Evolutionary conservation across 345 rosid genomes (phyloP).

Genomic region (Nasturtium officinale): DNA sequence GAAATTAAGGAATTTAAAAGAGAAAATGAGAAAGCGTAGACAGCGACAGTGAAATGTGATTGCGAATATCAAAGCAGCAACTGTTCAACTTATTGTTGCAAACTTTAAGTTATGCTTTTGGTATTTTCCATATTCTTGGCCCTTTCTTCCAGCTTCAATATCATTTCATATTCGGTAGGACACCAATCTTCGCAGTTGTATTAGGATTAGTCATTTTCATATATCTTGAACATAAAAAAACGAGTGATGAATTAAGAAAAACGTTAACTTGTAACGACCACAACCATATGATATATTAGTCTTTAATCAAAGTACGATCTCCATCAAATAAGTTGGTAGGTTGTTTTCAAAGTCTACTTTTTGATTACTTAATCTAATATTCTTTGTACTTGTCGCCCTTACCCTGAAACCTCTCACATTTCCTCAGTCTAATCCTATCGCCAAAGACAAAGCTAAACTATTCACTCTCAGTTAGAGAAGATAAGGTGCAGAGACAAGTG

Average conservation of each 20-base stretch:
- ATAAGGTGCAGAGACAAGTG: not conserved
- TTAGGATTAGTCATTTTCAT: slow-evolving; percentile 37
- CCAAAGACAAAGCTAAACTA: slow-evolving; percentile 32
- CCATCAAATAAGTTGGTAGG: slow-evolving; percentile 28
- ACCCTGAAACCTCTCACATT: slow-evolving; percentile 19
- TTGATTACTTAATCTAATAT: slow-evolving; percentile 9
- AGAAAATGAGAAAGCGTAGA: not conserved
- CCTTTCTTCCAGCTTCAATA: slow-evolving; percentile 31
- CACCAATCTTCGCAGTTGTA: slow-evolving; percentile 27
- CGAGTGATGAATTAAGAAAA: slow-evolving; percentile 32
- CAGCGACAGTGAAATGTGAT: slow-evolving; percentile 23
- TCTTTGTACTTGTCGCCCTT: slow-evolving; percentile 20
- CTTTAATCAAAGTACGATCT: not conserved
- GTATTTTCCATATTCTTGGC: slow-evolving; percentile 39
- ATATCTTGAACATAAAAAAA: not conserved
- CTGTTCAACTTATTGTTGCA: slow-evolving; percentile 33
- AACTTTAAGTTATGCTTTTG: slow-evolving; percentile 35
- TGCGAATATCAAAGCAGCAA: slow-evolving; percentile 39
- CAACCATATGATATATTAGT: slow-evolving; percentile 10
- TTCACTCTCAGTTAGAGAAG: slow-evolving; percentile 11
- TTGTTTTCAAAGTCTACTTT: slow-evolving; percentile 36
- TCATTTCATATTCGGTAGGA: slow-evolving; percentile 31
- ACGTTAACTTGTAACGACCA: slow-evolving; percentile 32
- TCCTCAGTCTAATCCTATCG: not conserved
- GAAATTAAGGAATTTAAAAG: not conserved